phyloP scores from a whole-genome alignment of 2,329 filamentous ascomycete species.

The Aspergillus cejpii region DNA sequence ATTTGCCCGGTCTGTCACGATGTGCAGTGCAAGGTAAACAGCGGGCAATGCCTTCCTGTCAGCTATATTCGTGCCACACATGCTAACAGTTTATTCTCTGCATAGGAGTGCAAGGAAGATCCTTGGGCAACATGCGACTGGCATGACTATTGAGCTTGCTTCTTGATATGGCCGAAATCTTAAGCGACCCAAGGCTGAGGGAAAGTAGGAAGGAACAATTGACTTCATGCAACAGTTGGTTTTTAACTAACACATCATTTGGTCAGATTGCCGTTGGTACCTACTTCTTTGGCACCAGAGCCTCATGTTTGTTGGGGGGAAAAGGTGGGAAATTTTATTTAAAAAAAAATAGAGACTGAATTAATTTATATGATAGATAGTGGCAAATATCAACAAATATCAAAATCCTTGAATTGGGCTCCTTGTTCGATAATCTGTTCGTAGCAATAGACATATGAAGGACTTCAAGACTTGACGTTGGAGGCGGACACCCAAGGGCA shows the following conservation, averaged over 20 bases:
- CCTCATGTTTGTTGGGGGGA: background rate
- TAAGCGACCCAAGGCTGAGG: background rate
- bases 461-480: slow-evolving; percentile 1
- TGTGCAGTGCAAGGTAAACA: slow-evolving; percentile 29
- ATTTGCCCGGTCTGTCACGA: slow-evolving; percentile 32
- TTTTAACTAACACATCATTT: background rate
- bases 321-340: background rate
- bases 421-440: background rate
- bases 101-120: slow-evolving; percentile 30
- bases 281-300: background rate
- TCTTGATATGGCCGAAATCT: background rate
- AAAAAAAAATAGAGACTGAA: background rate
- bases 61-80: background rate
- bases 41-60: background rate
- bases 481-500: slow-evolving; percentile 31
- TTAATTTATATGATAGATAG: background rate
- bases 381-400: background rate
- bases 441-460: no score
- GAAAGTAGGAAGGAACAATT: background rate
- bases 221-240: background rate
- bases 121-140: slow-evolving; percentile 31
- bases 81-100: background rate
- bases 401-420: background rate
- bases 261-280: background rate
- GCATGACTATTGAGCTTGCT: slow-evolving; percentile 18